Evolutionary conservation across 2,329 filamentous ascomycete species (phyloP).

Genomic region (Esteya vermicola): DNA sequence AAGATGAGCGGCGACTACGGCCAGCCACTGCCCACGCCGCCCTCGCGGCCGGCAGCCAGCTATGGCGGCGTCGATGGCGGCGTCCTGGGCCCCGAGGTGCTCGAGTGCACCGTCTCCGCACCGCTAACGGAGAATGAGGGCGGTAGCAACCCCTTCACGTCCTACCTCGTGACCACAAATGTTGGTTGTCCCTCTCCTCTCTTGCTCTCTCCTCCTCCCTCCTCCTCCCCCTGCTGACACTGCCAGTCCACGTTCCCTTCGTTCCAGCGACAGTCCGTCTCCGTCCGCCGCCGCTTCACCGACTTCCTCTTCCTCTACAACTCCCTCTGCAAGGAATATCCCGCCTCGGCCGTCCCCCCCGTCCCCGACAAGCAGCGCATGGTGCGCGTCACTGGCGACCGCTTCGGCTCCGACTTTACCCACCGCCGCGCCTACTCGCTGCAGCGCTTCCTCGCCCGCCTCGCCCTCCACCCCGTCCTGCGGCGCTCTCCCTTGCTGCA

Average conservation of each 20-base stretch:
- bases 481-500: constrained; percentile 71
- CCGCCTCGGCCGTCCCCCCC: constrained; percentile 83
- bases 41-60: constrained; percentile 20
- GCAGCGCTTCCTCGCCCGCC: constrained; percentile 75
- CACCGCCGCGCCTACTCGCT: constrained; percentile 76
- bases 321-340: constrained; percentile 73
- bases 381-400: constrained; percentile 93
- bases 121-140: constrained; percentile 94
- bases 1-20: constrained; percentile 6
- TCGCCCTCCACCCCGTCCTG: constrained; percentile 78
- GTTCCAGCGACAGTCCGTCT: constrained; percentile 69
- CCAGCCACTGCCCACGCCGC: constrained; percentile 4
- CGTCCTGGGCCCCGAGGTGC: constrained; percentile 54
- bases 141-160: constrained; percentile 92
- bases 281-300: constrained; percentile 82
- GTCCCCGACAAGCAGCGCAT: constrained; percentile 98
- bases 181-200: constrained; percentile 33
- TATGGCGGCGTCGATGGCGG: constrained; percentile 43
- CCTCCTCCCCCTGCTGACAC: neutral
- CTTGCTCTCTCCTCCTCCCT: neutral
- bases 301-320: constrained; percentile 97
- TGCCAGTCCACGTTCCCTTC: constrained; percentile 79
- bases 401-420: constrained; percentile 89
- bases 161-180: constrained; percentile 83
- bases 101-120: constrained; percentile 71